Conservation (phyloP, 768 basidiomycete species). For the Lactifluus hygrophoroides region DNA sequence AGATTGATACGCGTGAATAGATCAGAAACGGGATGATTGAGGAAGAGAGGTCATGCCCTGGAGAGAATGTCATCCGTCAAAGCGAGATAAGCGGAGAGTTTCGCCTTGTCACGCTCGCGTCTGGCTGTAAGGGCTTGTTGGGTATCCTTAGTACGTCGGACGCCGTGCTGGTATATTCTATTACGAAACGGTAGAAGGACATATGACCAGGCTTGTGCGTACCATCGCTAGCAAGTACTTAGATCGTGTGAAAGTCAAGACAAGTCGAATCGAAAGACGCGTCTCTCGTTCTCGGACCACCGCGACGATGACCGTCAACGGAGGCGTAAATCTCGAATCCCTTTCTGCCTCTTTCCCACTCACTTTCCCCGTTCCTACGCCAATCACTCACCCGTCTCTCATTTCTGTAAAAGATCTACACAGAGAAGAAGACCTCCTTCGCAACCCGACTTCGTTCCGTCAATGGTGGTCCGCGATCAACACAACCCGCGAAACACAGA, state of each 20-base stretch:
- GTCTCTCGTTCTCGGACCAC: not conserved
- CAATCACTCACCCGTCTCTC: slow-evolving; percentile 67
- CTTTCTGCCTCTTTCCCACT: slow-evolving; percentile 66
- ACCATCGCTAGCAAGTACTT: not conserved
- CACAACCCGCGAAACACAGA: slow-evolving; percentile 58
- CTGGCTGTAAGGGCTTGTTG: slow-evolving; percentile 56
- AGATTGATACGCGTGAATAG: not conserved
- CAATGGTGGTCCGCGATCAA: slow-evolving; percentile 90
- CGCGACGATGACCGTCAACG: slow-evolving; percentile 46
- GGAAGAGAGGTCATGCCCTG: slow-evolving; percentile 39
- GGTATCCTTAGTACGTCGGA: slow-evolving; percentile 54
- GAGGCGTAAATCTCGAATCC: slow-evolving; percentile 40
- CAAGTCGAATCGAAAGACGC: not conserved
- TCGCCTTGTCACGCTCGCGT: slow-evolving; percentile 60
- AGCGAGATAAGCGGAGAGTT: slow-evolving; percentile 67
- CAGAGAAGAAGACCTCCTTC: slow-evolving; percentile 88
- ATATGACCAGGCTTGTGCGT: not conserved
- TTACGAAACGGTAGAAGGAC: not conserved
- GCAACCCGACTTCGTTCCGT: slow-evolving; percentile 85
- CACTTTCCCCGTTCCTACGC: slow-evolving; percentile 77
- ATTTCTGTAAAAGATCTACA: slow-evolving; percentile 68
- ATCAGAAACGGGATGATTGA: slow-evolving; percentile 7
- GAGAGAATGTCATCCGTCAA: slow-evolving; percentile 55
- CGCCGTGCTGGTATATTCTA: slow-evolving; percentile 44
- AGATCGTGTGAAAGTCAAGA: slow-evolving; percentile 1